Percentiles rank a stretch among this genome's conserved stretches.
These are phyloP conservation scores for Chytridium lagenaria DNA, from an alignment of 371 early-diverging fungal species.

Conservation along the genomic window DNA sequence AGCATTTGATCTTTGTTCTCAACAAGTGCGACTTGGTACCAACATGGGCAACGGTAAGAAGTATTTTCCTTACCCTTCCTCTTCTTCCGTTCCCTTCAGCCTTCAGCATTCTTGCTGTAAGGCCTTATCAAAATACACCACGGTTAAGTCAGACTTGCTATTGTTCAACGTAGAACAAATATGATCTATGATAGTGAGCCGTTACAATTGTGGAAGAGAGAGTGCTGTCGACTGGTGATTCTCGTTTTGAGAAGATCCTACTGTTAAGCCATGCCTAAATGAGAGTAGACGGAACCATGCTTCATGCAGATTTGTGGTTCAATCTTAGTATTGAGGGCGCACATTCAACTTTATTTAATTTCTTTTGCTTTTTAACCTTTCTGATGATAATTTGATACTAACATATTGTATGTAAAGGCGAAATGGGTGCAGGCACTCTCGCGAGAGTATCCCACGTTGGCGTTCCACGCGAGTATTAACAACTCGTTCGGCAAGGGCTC, in stretches of 20 bases:
- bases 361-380: slow-evolving; percentile 6
- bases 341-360: slow-evolving; percentile 28
- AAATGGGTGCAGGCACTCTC: slow-evolving; percentile 92
- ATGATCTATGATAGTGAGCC: slow-evolving; percentile 24
- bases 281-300: slow-evolving; percentile 43
- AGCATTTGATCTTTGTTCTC: slow-evolving; percentile 97
- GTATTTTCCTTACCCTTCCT: slow-evolving; percentile 1
- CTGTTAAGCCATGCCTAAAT: slow-evolving; percentile 24
- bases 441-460: slow-evolving; percentile 93
- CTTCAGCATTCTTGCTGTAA: neutral
- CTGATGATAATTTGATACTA: slow-evolving; percentile 8
- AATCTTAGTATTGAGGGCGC: slow-evolving; percentile 38
- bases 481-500: slow-evolving; percentile 99
- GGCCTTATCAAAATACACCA: slow-evolving; percentile 31
- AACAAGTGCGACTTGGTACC: slow-evolving; percentile 99
- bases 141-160: slow-evolving; percentile 50
- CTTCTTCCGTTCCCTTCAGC: slow-evolving; percentile 13
- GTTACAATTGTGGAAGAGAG: slow-evolving; percentile 57
- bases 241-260: slow-evolving; percentile 52
- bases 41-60: slow-evolving; percentile 94
- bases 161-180: neutral
- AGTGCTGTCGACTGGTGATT: slow-evolving; percentile 20
- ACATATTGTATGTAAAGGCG: slow-evolving; percentile 25
- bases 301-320: slow-evolving; percentile 10
- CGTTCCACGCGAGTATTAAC: slow-evolving; percentile 97